Conservation (phyloP, 176 grass and related monocot genomes). For the Puya raimondii region DNA sequence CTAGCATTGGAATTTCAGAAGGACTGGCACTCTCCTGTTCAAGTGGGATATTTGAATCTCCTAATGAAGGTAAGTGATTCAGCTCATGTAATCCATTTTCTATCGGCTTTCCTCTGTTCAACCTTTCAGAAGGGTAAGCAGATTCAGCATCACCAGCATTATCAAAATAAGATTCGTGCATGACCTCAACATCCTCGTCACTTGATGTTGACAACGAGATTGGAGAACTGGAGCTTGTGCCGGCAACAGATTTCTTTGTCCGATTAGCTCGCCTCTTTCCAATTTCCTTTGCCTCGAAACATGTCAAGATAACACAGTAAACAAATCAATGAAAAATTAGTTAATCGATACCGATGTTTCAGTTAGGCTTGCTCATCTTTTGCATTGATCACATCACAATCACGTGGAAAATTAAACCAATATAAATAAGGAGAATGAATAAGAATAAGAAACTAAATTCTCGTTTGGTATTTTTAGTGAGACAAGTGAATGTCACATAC, state of each 20-base stretch:
- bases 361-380: too few species aligned
- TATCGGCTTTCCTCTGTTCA: slow-evolving; percentile 1
- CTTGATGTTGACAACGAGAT: background rate
- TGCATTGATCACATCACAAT: too few species aligned
- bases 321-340: background rate
- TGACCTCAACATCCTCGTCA: background rate
- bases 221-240: background rate
- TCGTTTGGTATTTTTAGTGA: too few species aligned
- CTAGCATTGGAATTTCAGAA: slow-evolving; percentile 16
- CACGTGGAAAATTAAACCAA: too few species aligned
- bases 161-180: slow-evolving; percentile 4
- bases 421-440: too few species aligned
- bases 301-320: background rate
- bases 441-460: too few species aligned
- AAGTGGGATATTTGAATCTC: slow-evolving; percentile 9
- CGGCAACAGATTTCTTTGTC: background rate
- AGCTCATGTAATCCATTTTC: slow-evolving; percentile 3
- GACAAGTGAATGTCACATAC: too few species aligned
- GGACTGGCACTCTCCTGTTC: slow-evolving; percentile 16
- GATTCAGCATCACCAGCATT: slow-evolving; percentile 18
- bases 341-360: too few species aligned
- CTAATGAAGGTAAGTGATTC: background rate
- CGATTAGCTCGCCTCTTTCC: background rate
- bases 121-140: slow-evolving; percentile 14
- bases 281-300: background rate